phyloP scores from a whole-genome alignment of 2,329 filamentous ascomycete genomes.

The Aspergillus clavatus region DNA sequence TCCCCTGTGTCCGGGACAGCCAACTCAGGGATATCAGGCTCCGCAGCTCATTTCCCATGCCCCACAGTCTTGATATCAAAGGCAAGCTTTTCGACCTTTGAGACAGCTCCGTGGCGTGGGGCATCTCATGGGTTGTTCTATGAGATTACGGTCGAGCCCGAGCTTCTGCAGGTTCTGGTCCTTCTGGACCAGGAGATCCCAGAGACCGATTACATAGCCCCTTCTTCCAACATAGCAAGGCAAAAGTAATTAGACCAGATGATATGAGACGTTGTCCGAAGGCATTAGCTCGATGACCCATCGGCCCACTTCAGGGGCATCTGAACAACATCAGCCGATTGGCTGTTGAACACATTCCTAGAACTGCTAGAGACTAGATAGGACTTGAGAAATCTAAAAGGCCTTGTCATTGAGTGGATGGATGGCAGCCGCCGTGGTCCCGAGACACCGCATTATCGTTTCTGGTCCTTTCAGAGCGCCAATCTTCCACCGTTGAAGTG shows the following conservation, averaged over 20 bases:
- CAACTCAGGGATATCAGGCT: neutral
- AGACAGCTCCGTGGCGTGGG: neutral
- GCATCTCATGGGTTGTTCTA: neutral
- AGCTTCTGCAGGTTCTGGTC: neutral
- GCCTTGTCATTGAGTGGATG: neutral
- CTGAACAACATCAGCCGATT: too few species aligned
- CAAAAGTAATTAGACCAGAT: too few species aligned
- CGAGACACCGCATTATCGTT: neutral
- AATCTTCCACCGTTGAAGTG: neutral
- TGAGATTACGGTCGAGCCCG: neutral
- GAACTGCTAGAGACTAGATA: too few species aligned
- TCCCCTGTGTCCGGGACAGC: neutral
- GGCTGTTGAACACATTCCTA: neutral
- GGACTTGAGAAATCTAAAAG: neutral
- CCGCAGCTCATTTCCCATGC: neutral
- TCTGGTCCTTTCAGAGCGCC: neutral
- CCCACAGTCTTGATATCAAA: neutral
- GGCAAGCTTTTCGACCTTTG: neutral
- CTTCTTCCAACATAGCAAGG: too few species aligned
- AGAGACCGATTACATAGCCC: too few species aligned
- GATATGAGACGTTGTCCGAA: neutral
- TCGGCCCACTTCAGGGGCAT: neutral
- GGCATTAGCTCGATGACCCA: neutral
- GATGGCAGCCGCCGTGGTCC: neutral
- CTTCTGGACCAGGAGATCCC: too few species aligned